phyloP scores from a whole-genome alignment of 2,329 filamentous ascomycete genomes.

The Colletotrichum neosansevieriae region DNA sequence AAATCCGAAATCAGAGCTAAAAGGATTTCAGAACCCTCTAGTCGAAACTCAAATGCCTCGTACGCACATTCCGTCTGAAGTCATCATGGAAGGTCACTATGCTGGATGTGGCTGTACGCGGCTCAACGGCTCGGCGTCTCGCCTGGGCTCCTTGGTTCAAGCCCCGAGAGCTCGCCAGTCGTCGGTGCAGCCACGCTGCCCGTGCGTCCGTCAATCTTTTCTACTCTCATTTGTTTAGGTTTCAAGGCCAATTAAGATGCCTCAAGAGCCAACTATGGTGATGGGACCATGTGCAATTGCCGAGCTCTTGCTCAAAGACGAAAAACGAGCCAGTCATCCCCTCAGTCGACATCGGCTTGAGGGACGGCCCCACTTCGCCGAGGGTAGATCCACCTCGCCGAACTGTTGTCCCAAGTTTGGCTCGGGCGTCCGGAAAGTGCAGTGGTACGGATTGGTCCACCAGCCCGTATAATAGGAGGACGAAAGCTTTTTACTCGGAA shows the following conservation, averaged over 20 bases:
- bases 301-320: background rate
- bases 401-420: background rate
- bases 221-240: background rate
- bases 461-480: no score
- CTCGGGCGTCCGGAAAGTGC: background rate
- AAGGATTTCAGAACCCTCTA: no score
- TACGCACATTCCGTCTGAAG: no score
- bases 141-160: background rate
- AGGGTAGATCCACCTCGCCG: background rate
- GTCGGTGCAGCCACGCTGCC: slow-evolving; percentile 22
- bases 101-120: background rate
- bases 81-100: no score
- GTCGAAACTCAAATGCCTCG: no score
- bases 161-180: background rate
- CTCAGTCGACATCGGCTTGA: background rate
- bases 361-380: background rate
- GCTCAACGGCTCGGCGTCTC: slow-evolving; percentile 4
- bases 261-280: background rate
- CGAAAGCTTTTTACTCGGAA: background rate
- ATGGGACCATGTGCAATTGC: background rate
- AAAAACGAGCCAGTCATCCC: background rate
- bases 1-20: no score
- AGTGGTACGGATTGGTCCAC: background rate
- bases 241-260: background rate
- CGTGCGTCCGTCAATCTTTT: slow-evolving; percentile 2